Conservation (phyloP, 139 green algal species). For the Closterium sp. region DNA sequence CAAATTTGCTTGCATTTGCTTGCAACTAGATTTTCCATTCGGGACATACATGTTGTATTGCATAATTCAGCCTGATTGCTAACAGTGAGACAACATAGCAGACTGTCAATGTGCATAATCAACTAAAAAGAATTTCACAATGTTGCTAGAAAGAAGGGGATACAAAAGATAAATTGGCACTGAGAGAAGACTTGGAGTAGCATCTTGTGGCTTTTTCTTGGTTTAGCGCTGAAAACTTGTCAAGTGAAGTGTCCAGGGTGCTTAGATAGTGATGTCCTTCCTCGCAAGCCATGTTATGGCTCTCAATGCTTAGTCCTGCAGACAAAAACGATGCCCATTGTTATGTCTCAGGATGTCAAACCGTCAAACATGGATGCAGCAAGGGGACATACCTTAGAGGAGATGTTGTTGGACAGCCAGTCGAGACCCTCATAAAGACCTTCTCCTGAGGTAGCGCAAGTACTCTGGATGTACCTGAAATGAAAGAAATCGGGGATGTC, state of each 20-base stretch:
- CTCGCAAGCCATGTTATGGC: too few species aligned
- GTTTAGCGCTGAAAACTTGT: not conserved
- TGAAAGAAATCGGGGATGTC: not conserved
- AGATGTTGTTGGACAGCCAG: slow-evolving; percentile 77
- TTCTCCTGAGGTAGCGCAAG: slow-evolving; percentile 92
- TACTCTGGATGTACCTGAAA: slow-evolving; percentile 93
- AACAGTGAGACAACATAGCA: too few species aligned
- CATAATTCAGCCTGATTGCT: too few species aligned
- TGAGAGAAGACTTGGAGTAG: not conserved
- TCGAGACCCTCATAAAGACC: slow-evolving; percentile 98
- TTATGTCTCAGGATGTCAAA: not conserved
- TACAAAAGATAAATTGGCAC: not conserved
- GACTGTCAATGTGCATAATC: not conserved
- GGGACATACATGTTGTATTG: too few species aligned
- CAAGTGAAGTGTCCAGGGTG: not conserved
- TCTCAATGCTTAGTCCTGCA: not conserved
- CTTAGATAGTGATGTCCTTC: too few species aligned
- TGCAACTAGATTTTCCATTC: too few species aligned
- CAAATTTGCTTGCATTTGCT: too few species aligned
- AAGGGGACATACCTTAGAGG: slow-evolving; percentile 34
- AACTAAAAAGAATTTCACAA: not conserved
- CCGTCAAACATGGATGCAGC: not conserved
- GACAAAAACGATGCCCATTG: not conserved
- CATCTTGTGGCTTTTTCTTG: not conserved
- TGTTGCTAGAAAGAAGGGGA: not conserved